Percentiles rank a stretch among this genome's conserved stretches.
Evolutionary conservation across 768 basidiomycete species (phyloP).

Genomic region (Galerina sulciceps): DNA sequence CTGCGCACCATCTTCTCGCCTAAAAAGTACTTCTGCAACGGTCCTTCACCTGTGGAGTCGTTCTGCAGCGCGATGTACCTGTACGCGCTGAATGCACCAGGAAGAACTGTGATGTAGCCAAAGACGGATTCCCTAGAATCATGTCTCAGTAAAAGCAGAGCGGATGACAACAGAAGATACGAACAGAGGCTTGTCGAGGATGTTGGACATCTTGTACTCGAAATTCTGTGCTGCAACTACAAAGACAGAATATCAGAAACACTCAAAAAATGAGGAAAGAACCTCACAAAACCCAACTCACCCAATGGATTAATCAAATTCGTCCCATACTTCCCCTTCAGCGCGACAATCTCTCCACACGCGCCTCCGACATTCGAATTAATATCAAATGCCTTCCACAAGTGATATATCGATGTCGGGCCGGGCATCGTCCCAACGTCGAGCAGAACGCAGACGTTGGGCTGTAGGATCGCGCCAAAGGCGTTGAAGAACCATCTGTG

Average conservation of each 20-base stretch:
- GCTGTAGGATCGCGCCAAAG: slow-evolving; percentile 79
- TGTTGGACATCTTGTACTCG: slow-evolving; percentile 94
- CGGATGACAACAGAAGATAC: slow-evolving; percentile 22
- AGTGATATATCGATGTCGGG: slow-evolving; percentile 86
- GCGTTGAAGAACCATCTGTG: slow-evolving; percentile 97
- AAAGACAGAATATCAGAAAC: not conserved
- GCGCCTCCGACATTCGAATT: slow-evolving; percentile 91
- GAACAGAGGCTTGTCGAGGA: slow-evolving; percentile 83
- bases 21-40: slow-evolving; percentile 93
- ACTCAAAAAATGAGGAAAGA: not conserved
- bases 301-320: slow-evolving; percentile 81
- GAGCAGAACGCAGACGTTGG: slow-evolving; percentile 91
- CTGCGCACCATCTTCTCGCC: slow-evolving; percentile 85
- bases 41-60: slow-evolving; percentile 81
- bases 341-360: slow-evolving; percentile 94
- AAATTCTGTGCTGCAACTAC: slow-evolving; percentile 89
- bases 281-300: slow-evolving; percentile 3
- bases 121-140: slow-evolving; percentile 72
- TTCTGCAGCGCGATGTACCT: slow-evolving; percentile 92
- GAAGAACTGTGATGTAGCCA: slow-evolving; percentile 93
- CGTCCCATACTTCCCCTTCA: slow-evolving; percentile 83
- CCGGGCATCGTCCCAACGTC: slow-evolving; percentile 87
- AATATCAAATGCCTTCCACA: slow-evolving; percentile 95
- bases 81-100: slow-evolving; percentile 92
- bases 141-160: not conserved